A percentile compares a stretch with the other conserved stretches of the same genome.
These are phyloP conservation scores for Epichloe uncinata DNA, from an alignment of 2,329 filamentous ascomycete genomes.

Conservation along the genomic window DNA sequence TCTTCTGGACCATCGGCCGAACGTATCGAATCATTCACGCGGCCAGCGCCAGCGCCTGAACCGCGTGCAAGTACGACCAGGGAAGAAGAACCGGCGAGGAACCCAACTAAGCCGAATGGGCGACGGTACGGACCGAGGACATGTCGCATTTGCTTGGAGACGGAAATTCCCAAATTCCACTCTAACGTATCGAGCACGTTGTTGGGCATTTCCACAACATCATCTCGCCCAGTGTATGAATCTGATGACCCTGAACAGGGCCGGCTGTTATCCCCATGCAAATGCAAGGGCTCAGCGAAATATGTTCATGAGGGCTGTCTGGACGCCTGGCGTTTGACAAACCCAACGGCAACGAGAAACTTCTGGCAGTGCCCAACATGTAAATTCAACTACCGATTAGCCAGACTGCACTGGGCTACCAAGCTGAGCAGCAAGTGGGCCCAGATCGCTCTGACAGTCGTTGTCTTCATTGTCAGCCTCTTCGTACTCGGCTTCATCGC, in stretches of 20 bases:
- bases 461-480: conserved; percentile 57
- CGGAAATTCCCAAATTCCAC: conserved; percentile 36
- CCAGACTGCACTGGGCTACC: conserved; percentile 61
- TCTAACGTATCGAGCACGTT: conserved; percentile 18
- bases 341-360: conserved; percentile 51
- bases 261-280: conserved; percentile 76
- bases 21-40: background rate
- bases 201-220: conserved; percentile 19
- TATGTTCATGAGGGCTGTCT: conserved; percentile 92
- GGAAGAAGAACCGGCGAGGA: conserved; percentile 4
- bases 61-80: background rate
- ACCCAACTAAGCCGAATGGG: conserved; percentile 7
- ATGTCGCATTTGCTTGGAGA: conserved; percentile 84
- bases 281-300: conserved; percentile 83
- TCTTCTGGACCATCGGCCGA: background rate
- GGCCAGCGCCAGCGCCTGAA: background rate
- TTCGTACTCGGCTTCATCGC: conserved; percentile 84
- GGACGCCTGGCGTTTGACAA: conserved; percentile 64
- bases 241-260: conserved; percentile 63
- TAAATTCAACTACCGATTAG: conserved; percentile 66
- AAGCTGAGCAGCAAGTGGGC: conserved; percentile 53
- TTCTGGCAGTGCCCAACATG: conserved; percentile 86
- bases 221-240: conserved; percentile 42
- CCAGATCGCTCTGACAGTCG: conserved; percentile 56
- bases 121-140: conserved; percentile 55